phyloP scores from a whole-genome alignment of 768 basidiomycete genomes.

The Suillus americanus region DNA sequence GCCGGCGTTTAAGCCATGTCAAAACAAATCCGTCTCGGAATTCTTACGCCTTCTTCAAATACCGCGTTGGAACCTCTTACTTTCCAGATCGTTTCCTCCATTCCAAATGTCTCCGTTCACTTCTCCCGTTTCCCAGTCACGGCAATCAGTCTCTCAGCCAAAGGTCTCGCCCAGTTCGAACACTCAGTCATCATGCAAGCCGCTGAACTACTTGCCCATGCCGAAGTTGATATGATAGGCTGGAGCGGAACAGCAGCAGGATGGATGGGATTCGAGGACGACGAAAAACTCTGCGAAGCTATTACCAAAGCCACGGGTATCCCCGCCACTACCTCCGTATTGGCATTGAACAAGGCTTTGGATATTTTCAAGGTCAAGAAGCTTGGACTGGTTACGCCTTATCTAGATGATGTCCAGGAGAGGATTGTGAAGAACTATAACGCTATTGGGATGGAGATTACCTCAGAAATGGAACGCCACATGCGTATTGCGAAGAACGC shows the following conservation, averaged over 20 bases:
- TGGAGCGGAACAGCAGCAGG: conserved; percentile 2
- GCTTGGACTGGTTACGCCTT: conserved; percentile 1
- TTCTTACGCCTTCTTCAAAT: conserved; percentile 1
- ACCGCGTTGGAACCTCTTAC: conserved; percentile 1
- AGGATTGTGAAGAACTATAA: not conserved
- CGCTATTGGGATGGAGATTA: not conserved
- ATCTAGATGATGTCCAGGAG: conserved; percentile 1
- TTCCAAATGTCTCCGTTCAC: conserved; percentile 1
- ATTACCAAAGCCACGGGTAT: not conserved
- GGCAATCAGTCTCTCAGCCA: not conserved
- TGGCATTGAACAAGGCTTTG: conserved; percentile 2
- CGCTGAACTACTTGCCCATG: not conserved
- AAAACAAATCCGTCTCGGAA: not conserved
- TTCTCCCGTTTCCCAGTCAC: conserved; percentile 3
- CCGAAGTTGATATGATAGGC: conserved; percentile 1
- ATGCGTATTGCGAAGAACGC: not conserved
- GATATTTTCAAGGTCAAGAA: conserved; percentile 1
- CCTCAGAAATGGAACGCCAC: not conserved
- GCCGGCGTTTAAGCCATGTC: not conserved
- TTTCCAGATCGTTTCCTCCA: not conserved
- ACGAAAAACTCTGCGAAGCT: not conserved
- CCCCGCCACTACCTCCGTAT: not conserved
- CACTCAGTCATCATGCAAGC: not conserved
- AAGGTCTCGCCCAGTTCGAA: conserved; percentile 1
- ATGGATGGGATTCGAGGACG: not conserved